Conservation (phyloP, 495 filamentous ascomycete species). For the Pseudotulostoma volvatum region DNA sequence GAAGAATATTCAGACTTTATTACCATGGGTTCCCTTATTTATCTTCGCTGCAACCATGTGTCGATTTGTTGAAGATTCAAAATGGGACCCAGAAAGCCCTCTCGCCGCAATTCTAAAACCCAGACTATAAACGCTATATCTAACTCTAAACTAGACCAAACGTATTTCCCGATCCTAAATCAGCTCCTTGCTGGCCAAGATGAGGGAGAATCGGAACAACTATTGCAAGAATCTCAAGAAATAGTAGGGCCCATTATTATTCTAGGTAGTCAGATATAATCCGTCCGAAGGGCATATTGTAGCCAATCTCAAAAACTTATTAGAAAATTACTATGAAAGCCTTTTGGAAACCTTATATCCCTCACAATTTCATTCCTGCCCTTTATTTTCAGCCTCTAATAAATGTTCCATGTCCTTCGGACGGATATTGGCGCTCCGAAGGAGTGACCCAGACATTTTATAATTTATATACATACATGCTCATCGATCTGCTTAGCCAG, state of each 20-base stretch:
- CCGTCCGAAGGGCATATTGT: slow-evolving; percentile 1
- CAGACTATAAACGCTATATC: background rate
- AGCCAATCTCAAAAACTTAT: too few species aligned
- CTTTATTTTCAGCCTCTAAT: background rate
- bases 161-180: slow-evolving; percentile 3
- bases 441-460: too few species aligned
- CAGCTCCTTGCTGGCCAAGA: slow-evolving; percentile 1
- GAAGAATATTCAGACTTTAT: slow-evolving; percentile 2
- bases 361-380: slow-evolving; percentile 1
- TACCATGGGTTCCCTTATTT: slow-evolving; percentile 6
- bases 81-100: slow-evolving; percentile 4
- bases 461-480: background rate
- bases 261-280: slow-evolving; percentile 11
- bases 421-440: too few species aligned
- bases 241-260: slow-evolving; percentile 16
- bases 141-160: slow-evolving; percentile 3
- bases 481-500: too few species aligned
- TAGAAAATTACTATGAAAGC: too few species aligned
- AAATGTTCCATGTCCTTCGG: too few species aligned
- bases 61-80: slow-evolving; percentile 3
- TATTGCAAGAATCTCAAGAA: slow-evolving; percentile 11
- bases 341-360: too few species aligned
- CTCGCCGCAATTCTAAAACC: slow-evolving; percentile 2
- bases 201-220: background rate
- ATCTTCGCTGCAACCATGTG: slow-evolving; percentile 7